A percentile compares a stretch with the other conserved stretches of the same genome.
These are phyloP conservation scores for Uronychia binucleata DNA, from an alignment of 73 alveolate genomes.

Conservation along the genomic window DNA sequence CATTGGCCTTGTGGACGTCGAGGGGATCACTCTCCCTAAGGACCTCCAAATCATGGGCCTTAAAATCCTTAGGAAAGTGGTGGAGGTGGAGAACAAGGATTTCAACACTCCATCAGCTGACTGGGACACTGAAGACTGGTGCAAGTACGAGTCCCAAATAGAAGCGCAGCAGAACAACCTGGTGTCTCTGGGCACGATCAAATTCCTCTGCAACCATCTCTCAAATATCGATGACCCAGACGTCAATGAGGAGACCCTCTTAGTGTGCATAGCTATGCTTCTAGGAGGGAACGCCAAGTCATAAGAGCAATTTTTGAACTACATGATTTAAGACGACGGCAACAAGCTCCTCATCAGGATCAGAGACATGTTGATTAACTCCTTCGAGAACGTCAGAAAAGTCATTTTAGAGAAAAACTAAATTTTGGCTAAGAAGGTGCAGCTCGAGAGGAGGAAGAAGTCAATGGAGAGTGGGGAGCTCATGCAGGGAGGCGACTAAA, in stretches of 20 bases:
- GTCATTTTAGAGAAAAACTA: slow-evolving; percentile 34
- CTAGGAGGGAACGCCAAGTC: slow-evolving; percentile 64
- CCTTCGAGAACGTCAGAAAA: slow-evolving; percentile 36
- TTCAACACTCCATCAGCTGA: slow-evolving; percentile 56
- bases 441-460: slow-evolving; percentile 27
- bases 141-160: slow-evolving; percentile 13
- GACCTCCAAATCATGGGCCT: slow-evolving; percentile 53
- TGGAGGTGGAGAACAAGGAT: slow-evolving; percentile 43
- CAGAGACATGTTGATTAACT: slow-evolving; percentile 26
- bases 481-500: slow-evolving; percentile 2
- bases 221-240: slow-evolving; percentile 34
- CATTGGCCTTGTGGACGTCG: slow-evolving; percentile 5
- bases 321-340: slow-evolving; percentile 42
- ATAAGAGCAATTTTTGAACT: slow-evolving; percentile 50
- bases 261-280: slow-evolving; percentile 51
- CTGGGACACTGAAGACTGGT: slow-evolving; percentile 66
- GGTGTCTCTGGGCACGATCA: slow-evolving; percentile 41
- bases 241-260: slow-evolving; percentile 38
- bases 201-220: slow-evolving; percentile 51
- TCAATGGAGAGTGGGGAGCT: background rate
- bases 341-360: slow-evolving; percentile 38
- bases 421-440: background rate
- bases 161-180: slow-evolving; percentile 34
- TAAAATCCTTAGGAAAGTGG: slow-evolving; percentile 49
- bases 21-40: background rate